A percentile compares a stretch with the other conserved stretches of the same genome.
Conservation (phyloP, 2,329 filamentous ascomycete genomes). For the Zasmidium angulare region DNA sequence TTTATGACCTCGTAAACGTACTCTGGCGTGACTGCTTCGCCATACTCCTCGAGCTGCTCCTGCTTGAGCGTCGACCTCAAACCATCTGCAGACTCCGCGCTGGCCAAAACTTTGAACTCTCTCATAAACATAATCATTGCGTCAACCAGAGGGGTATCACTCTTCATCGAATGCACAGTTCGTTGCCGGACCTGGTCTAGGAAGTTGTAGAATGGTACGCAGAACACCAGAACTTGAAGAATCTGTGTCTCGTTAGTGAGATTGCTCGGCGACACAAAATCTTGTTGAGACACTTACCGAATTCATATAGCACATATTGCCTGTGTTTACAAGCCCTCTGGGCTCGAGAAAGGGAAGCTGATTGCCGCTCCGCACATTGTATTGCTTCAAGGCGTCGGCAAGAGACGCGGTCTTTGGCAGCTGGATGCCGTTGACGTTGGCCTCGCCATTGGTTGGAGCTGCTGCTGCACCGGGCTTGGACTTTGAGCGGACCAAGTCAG, state of each 20-base stretch:
- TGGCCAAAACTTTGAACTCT: slow-evolving; percentile 84
- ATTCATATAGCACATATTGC: slow-evolving; percentile 99
- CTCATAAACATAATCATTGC: slow-evolving; percentile 96
- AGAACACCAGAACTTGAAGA: slow-evolving; percentile 92
- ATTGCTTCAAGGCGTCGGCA: slow-evolving; percentile 73
- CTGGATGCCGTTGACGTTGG: slow-evolving; percentile 33
- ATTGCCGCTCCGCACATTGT: slow-evolving; percentile 63
- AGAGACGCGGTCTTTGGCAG: slow-evolving; percentile 55
- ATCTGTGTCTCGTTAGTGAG: slow-evolving; percentile 57
- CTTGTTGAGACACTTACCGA: slow-evolving; percentile 64
- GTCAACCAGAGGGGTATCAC: slow-evolving; percentile 88
- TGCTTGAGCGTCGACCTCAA: slow-evolving; percentile 72
- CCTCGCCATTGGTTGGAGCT: slow-evolving; percentile 26
- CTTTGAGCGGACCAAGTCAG: slow-evolving; percentile 63
- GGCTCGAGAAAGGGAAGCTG: slow-evolving; percentile 86
- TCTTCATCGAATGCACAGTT: slow-evolving; percentile 88
- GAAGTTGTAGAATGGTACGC: slow-evolving; percentile 91
- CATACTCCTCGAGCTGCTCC: slow-evolving; percentile 83
- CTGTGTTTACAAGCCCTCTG: slow-evolving; percentile 89
- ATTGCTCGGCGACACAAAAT: no score
- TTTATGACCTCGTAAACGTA: slow-evolving; percentile 94
- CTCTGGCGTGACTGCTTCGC: slow-evolving; percentile 87
- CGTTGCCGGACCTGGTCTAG: slow-evolving; percentile 81
- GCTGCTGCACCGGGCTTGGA: slow-evolving; percentile 35
- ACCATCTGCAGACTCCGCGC: slow-evolving; percentile 71